phyloP scores from a whole-genome alignment of 352 stramenopile species.

The Pythium dissimile region DNA sequence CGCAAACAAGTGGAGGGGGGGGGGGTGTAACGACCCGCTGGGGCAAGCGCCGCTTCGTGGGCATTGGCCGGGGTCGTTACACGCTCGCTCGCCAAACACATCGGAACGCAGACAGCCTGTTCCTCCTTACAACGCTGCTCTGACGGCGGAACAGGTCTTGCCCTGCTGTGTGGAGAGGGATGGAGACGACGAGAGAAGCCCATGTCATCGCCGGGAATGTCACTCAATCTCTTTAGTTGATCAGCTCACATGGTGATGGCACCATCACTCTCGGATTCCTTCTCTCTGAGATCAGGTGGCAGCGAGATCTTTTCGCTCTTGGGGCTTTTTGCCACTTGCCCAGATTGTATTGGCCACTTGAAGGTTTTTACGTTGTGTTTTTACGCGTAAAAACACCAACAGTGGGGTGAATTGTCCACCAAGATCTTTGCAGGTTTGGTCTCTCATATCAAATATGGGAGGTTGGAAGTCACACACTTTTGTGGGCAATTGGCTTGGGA shows the following conservation, averaged over 20 bases:
- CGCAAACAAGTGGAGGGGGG: no score
- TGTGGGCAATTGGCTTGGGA: background rate
- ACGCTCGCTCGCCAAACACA: no score
- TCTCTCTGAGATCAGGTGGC: conserved; percentile 11
- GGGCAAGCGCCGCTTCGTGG: no score
- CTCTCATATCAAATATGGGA: conserved; percentile 7
- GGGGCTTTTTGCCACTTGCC: conserved; percentile 14
- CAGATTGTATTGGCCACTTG: conserved; percentile 12
- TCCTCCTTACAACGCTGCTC: no score
- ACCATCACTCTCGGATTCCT: conserved; percentile 20
- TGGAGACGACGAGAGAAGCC: background rate
- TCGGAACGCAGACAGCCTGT: no score
- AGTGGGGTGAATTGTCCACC: conserved; percentile 2
- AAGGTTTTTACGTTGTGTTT: conserved; percentile 17
- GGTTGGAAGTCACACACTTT: conserved; percentile 1
- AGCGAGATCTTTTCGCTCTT: no score
- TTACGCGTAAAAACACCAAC: conserved; percentile 18
- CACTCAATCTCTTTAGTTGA: no score
- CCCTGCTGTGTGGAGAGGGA: no score
- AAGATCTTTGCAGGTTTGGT: conserved; percentile 4
- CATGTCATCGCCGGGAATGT: no score
- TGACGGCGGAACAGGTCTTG: no score
- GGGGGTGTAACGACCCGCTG: no score
- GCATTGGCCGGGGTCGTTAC: no score
- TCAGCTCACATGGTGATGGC: background rate